Evolutionary conservation across 2,329 filamentous ascomycete genomes (phyloP).

Genomic region (Phaeosphaeria sp.): DNA sequence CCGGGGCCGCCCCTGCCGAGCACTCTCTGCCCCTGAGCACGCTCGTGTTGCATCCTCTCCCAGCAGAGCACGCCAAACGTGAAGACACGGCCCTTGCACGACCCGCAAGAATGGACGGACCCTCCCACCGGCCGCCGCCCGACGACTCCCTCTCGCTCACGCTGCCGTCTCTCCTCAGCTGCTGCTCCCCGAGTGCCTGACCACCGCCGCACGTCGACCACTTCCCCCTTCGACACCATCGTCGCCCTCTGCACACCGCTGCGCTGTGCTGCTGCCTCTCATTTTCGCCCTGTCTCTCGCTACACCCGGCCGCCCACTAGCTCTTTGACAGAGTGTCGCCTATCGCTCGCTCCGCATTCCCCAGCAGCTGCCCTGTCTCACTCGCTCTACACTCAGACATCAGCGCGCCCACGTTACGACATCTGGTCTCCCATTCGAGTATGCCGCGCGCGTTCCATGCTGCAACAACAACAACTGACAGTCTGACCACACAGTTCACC

Average conservation of each 20-base stretch:
- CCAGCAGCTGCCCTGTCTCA: slow-evolving; percentile 19
- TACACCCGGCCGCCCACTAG: slow-evolving; percentile 18
- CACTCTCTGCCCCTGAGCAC: slow-evolving; percentile 28
- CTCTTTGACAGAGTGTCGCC: slow-evolving; percentile 48
- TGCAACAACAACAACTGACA: slow-evolving; percentile 26
- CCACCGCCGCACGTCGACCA: slow-evolving; percentile 37
- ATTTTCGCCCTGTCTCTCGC: slow-evolving; percentile 21
- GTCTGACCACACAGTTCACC: slow-evolving; percentile 17
- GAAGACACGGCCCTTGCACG: slow-evolving; percentile 30
- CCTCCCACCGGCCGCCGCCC: slow-evolving; percentile 26
- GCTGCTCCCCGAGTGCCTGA: slow-evolving; percentile 34
- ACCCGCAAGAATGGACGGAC: slow-evolving; percentile 25
- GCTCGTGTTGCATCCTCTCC: slow-evolving; percentile 3
- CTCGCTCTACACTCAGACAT: slow-evolving; percentile 12
- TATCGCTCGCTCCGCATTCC: slow-evolving; percentile 25
- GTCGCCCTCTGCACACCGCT: slow-evolving; percentile 35
- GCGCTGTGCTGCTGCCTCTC: slow-evolving; percentile 47
- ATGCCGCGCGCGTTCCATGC: slow-evolving; percentile 20
- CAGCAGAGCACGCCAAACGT: not conserved
- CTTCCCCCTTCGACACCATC: slow-evolving; percentile 8
- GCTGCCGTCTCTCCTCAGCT: slow-evolving; percentile 35
- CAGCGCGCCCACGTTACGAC: slow-evolving; percentile 17
- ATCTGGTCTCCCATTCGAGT: slow-evolving; percentile 30
- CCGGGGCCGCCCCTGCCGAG: slow-evolving; percentile 20
- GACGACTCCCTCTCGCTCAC: slow-evolving; percentile 30